These are phyloP conservation scores for Calonectria hongkongensis DNA, from an alignment of 2,329 filamentous ascomycete species.

Conservation along the genomic window DNA sequence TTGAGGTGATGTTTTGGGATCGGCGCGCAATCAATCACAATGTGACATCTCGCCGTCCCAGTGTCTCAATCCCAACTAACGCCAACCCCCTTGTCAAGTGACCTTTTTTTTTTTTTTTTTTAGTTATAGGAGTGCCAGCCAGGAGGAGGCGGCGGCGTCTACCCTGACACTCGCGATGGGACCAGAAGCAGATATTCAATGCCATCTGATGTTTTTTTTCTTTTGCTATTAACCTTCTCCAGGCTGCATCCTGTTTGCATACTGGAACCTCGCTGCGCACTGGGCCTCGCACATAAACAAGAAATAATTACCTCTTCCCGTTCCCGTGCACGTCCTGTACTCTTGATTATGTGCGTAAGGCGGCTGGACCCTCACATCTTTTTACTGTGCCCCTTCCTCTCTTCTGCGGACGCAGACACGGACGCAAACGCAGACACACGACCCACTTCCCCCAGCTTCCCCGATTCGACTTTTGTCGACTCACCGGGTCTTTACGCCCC, in stretches of 20 bases:
- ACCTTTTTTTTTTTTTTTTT: constrained; percentile 16
- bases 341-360: constrained; percentile 23
- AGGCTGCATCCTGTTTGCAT: constrained; percentile 28
- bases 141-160: neutral
- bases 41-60: constrained; percentile 19
- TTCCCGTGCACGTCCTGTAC: constrained; percentile 15
- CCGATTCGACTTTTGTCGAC: constrained; percentile 38
- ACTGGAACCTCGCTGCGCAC: constrained; percentile 1
- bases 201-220: constrained; percentile 19
- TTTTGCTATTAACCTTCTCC: constrained; percentile 11
- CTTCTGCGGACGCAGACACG: neutral
- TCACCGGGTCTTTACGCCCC: constrained; percentile 22
- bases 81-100: constrained; percentile 21
- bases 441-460: constrained; percentile 37
- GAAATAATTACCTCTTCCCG: constrained; percentile 8
- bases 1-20: constrained; percentile 44
- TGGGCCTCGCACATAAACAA: constrained; percentile 14
- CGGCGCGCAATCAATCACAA: constrained; percentile 44
- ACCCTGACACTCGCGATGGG: neutral
- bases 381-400: neutral
- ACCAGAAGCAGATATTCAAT: neutral
- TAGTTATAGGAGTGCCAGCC: neutral
- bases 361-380: neutral
- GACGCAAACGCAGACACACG: constrained; percentile 8
- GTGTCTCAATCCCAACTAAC: constrained; percentile 20